Evolutionary conservation across 768 basidiomycete genomes (phyloP).

Genomic region (Amanita molliuscula): DNA sequence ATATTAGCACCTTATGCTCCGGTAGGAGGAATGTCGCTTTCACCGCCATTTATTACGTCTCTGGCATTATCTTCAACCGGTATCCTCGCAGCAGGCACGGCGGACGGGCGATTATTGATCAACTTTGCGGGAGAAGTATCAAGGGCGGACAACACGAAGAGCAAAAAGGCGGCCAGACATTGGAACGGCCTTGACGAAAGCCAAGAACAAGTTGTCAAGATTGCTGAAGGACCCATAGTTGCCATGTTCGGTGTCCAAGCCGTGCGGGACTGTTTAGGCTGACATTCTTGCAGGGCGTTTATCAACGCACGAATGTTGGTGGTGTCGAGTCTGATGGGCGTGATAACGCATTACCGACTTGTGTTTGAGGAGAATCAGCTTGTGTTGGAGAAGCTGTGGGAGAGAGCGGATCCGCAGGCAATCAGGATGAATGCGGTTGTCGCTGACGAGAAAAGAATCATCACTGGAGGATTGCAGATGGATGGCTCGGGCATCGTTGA

Average conservation of each 20-base stretch:
- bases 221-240: conserved; percentile 68
- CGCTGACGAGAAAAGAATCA: conserved; percentile 33
- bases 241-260: conserved; percentile 38
- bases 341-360: conserved; percentile 35
- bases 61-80: conserved; percentile 49
- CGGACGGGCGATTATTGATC: conserved; percentile 64
- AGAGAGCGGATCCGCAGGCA: conserved; percentile 27
- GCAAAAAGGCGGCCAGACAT: conserved; percentile 46
- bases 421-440: conserved; percentile 61
- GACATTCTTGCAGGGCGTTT: conserved; percentile 34
- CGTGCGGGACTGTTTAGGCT: conserved; percentile 2
- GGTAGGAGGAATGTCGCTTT: conserved; percentile 42
- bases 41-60: conserved; percentile 68
- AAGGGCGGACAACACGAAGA: conserved; percentile 23
- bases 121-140: conserved; percentile 52
- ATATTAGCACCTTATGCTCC: conserved; percentile 26
- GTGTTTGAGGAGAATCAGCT: conserved; percentile 22
- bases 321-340: conserved; percentile 54
- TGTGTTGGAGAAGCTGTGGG: conserved; percentile 36
- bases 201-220: conserved; percentile 33
- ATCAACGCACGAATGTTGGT: conserved; percentile 32
- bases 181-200: conserved; percentile 61
- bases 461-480: conserved; percentile 51
- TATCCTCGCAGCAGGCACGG: conserved; percentile 59
- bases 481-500: conserved; percentile 56